Base-by-base conservation (phyloP, 106 monocot species). In the Dactylorhiza incarnata region DNA sequence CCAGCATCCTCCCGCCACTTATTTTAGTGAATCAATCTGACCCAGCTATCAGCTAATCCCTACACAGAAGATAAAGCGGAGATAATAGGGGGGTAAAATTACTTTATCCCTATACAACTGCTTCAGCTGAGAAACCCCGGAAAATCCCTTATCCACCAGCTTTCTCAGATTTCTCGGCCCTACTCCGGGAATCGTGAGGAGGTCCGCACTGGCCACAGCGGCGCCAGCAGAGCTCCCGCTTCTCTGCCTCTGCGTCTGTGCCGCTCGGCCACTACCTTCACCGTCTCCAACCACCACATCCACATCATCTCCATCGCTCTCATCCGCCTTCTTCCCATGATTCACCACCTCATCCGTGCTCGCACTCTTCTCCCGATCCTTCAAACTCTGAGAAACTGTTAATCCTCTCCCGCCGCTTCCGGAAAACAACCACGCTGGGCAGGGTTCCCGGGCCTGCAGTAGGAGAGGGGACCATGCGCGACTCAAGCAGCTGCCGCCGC, bases 61-160 rank as follows among this genome's bases (percentile, higher is more conserved):
- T 11, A 15, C 15, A 9, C 9, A 52, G 13, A 52, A 52, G 15
- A 52, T 9, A 52, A 52, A 52, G 52, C 15, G 6, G 7, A 52
- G 15, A 11, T 9, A 7, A 23, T 62, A 23, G 9, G 62, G 7
- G 20, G 9, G 7, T 9, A 22, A 7, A 23, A 62, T 49, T 51
- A 87, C 87, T 84, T 87, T 87, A 52, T 87, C 82, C 50, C 76
- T 82, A 45, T 87, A 87, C 3, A 87, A 84, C 54, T 84, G 76
- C 75, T 87, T 87, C 49, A 87, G 84, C 76, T 87, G 81, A 0
- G 87, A 68, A 23, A 87, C 87, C 16, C 69, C 87, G 7, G 46
- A 47, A 58, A 84, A 87, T 0, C 87, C 87, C 75, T 87, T 84
- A 73, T 86, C 83, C 78, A 83, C 81, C 74, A 86, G 74, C 77